Evolutionary conservation across 495 filamentous ascomycete species (phyloP).

Genomic region (Achaetomiella virescens): DNA sequence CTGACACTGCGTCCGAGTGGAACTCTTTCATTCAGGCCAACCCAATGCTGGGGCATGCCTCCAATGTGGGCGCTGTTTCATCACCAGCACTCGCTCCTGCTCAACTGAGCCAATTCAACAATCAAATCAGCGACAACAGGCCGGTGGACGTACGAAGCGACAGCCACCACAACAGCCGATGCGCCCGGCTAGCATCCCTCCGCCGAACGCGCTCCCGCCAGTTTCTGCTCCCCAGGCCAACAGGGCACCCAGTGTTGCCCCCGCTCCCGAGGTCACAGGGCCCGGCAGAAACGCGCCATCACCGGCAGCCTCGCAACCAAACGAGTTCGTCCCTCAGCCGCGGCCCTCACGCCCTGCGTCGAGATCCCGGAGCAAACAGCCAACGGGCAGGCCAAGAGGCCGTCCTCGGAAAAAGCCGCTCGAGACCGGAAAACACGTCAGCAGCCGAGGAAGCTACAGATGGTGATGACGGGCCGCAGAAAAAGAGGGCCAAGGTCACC

Average conservation of each 20-base stretch:
- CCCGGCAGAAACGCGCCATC: constrained; percentile 15
- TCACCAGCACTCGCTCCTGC: constrained; percentile 28
- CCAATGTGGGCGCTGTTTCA: constrained; percentile 21
- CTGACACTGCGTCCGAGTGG: constrained; percentile 44
- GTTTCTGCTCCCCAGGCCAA: constrained; percentile 2
- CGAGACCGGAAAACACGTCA: constrained; percentile 49
- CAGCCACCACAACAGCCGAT: constrained; percentile 12
- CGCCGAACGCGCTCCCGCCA: constrained; percentile 7
- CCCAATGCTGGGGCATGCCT: constrained; percentile 29
- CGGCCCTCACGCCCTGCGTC: constrained; percentile 34
- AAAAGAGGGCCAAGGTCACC: constrained; percentile 69
- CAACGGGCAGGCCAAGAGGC: constrained; percentile 42
- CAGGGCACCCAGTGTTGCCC: constrained; percentile 1
- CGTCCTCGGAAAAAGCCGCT: constrained; percentile 41
- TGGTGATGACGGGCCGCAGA: constrained; percentile 52
- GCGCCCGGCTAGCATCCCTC: constrained; percentile 24
- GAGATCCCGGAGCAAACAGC: constrained; percentile 33
- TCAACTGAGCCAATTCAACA: constrained; percentile 18
- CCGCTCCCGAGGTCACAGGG: constrained; percentile 7
- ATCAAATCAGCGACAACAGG: constrained; percentile 11
- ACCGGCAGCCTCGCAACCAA: constrained; percentile 13
- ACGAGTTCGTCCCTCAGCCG: constrained; percentile 8
- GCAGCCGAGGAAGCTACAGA: constrained; percentile 71
- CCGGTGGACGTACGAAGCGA: constrained; percentile 19
- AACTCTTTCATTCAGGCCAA: constrained; percentile 42